Evolutionary conservation across 2,329 filamentous ascomycete species (phyloP), one percentile per base, ranked within the genome.

Genomic region (Cladophialophora immunda): DNA sequence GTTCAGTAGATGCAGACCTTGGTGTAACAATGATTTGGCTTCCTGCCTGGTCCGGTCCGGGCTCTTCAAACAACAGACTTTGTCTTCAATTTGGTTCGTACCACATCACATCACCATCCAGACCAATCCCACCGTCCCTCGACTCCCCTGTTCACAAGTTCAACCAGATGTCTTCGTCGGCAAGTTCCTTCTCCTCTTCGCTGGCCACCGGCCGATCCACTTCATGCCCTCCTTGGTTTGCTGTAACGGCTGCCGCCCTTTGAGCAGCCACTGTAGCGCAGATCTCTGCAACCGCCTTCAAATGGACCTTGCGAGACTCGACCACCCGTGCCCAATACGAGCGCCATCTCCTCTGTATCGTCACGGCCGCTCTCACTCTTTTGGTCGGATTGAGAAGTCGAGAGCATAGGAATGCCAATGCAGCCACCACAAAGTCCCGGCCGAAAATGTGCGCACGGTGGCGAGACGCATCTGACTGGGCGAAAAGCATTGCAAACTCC

Each of bases 401-500:
- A 3, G 85, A 87, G 50, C 86, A 86, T 5, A 90, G 81, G 74
- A 89, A 89, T 3, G 86, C 81, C 7, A 90, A 82, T 2, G 84
- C 82, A 2, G 85, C 82, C 29, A 88, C 74, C 0, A 85, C 86
- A 68, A 87, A 88, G 70, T 85, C 82, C 29, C 78, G 78, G 64
- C 84, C 82, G 13, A 86, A 85, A 27, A 88, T 81, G 29, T 79
- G 77, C n/a, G 74, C 69, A 9, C 25, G 36, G 15, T 59, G 27
- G 7, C 61, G 47, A 9, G 32, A 41, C 22, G 61, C 19, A 15
- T 47, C 25, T 50, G 50, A 15, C 7, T 50, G 30, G 30, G 64
- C 63, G 53, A 73, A 73, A 8, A 73, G 66, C n/a, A 60, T 52
- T 0, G 70, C 65, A 53, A 73, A 73, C 47, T 73, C 66, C 32